Percentiles rank a stretch among this genome's conserved stretches.
Conservation (phyloP, 352 stramenopile genomes). For the Pythium aquatile region DNA sequence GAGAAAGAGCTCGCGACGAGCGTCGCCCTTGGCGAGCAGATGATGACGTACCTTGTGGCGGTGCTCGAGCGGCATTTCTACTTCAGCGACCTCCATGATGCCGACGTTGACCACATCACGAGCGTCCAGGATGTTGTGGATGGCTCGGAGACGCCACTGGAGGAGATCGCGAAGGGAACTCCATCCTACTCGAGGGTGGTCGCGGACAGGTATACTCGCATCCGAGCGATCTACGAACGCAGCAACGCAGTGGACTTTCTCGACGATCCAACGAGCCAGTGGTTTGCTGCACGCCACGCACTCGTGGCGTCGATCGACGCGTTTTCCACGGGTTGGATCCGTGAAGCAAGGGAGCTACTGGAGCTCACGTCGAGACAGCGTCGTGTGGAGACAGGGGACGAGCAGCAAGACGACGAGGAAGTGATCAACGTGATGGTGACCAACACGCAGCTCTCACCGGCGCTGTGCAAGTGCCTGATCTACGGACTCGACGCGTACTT, state of each 20-base stretch:
- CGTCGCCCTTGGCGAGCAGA: conserved; percentile 71
- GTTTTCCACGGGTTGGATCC: conserved; percentile 69
- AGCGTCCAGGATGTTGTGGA: conserved; percentile 8
- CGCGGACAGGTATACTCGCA: conserved; percentile 53
- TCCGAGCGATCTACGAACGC: conserved; percentile 80
- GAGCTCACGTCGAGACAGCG: conserved; percentile 38
- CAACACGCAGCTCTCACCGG: conserved; percentile 78
- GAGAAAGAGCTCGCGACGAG: conserved; percentile 57
- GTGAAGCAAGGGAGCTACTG: conserved; percentile 59
- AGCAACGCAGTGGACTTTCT: conserved; percentile 61
- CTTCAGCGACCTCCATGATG: conserved; percentile 74
- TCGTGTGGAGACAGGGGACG: conserved; percentile 4
- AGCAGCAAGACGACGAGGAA: conserved; percentile 36
- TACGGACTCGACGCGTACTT: conserved; percentile 78
- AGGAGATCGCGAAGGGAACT: background rate
- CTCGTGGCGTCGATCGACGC: conserved; percentile 68
- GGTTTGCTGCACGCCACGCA: conserved; percentile 66
- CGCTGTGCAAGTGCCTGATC: conserved; percentile 83
- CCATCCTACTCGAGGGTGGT: conserved; percentile 3
- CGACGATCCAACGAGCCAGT: conserved; percentile 57
- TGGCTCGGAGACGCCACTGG: background rate
- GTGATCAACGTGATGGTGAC: conserved; percentile 80
- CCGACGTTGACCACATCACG: conserved; percentile 68
- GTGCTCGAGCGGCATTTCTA: conserved; percentile 86
- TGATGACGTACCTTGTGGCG: conserved; percentile 82